Percentiles rank a stretch among this genome's conserved stretches.
These are phyloP conservation scores for Sporothrix variecibatus DNA, from an alignment of 2,329 filamentous ascomycete species.

Conservation along the genomic window DNA sequence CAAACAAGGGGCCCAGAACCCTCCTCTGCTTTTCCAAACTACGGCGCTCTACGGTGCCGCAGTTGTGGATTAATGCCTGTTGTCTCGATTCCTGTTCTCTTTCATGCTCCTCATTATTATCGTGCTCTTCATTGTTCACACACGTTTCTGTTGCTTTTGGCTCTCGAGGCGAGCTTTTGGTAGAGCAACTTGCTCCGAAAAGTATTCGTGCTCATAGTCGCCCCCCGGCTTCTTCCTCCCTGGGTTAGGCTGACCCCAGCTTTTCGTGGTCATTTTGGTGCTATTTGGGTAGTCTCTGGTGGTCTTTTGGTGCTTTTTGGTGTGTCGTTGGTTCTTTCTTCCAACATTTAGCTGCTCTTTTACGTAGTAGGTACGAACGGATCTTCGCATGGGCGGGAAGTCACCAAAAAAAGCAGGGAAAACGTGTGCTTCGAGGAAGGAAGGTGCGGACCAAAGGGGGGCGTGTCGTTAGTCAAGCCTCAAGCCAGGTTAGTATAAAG, in stretches of 20 bases:
- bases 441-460: slow-evolving; percentile 9
- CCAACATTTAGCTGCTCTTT: background rate
- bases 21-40: background rate
- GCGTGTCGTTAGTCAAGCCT: slow-evolving; percentile 22
- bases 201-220: slow-evolving; percentile 23
- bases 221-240: slow-evolving; percentile 27
- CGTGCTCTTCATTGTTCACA: slow-evolving; percentile 2
- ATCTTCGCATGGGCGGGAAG: background rate
- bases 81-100: background rate
- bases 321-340: background rate
- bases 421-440: background rate
- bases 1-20: background rate
- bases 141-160: slow-evolving; percentile 3
- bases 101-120: slow-evolving; percentile 3
- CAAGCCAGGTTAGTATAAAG: slow-evolving; percentile 25
- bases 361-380: background rate
- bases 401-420: background rate
- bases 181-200: slow-evolving; percentile 26
- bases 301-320: background rate
- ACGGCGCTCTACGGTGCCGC: slow-evolving; percentile 2
- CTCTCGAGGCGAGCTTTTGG: background rate
- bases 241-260: slow-evolving; percentile 29
- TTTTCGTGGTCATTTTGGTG: slow-evolving; percentile 13
- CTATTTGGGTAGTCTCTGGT: too few relatives aligned
- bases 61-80: background rate